A percentile compares a stretch with the other conserved stretches of the same genome.
These are phyloP conservation scores for Physcia stellaris DNA, from an alignment of 495 filamentous ascomycete genomes.

Conservation along the genomic window DNA sequence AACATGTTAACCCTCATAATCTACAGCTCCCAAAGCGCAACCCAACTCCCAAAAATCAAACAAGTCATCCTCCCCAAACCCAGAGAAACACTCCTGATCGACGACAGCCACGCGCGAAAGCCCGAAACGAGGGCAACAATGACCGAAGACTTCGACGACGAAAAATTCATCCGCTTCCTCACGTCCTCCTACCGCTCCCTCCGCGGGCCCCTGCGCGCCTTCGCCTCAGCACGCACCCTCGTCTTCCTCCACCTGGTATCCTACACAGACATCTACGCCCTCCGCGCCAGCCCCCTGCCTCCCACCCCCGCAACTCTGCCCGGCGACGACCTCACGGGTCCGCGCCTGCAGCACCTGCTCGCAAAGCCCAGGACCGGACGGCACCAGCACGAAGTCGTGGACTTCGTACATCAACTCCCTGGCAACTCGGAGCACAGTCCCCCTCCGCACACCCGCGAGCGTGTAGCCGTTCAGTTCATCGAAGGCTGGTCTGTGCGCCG, in stretches of 20 bases:
- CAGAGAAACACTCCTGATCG: background rate
- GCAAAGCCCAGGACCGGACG: conserved; percentile 4
- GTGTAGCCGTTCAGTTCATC: conserved; percentile 11
- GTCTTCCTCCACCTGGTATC: conserved; percentile 5
- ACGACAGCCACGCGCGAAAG: conserved; percentile 1
- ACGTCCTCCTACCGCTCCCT: conserved; percentile 7
- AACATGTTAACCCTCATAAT: conserved; percentile 1
- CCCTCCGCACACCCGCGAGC: conserved; percentile 1
- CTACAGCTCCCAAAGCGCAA: conserved; percentile 4
- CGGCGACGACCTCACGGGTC: conserved; percentile 6
- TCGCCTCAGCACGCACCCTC: conserved; percentile 10
- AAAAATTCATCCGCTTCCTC: conserved; percentile 13
- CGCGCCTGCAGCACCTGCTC: conserved; percentile 7
- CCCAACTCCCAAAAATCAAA: conserved; percentile 10
- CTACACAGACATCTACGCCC: conserved; percentile 2
- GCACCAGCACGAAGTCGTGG: conserved; percentile 6
- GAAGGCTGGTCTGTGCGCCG: conserved; percentile 12
- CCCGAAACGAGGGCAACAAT: conserved; percentile 2
- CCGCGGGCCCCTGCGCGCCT: conserved; percentile 2
- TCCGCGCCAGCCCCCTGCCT: background rate
- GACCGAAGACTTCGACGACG: conserved; percentile 15
- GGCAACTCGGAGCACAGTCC: background rate
- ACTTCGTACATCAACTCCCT: conserved; percentile 7
- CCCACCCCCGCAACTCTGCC: background rate
- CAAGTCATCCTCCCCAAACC: conserved; percentile 6